phyloP scores from a whole-genome alignment of 106 monocot genomes.

The Dioscorea alata region DNA sequence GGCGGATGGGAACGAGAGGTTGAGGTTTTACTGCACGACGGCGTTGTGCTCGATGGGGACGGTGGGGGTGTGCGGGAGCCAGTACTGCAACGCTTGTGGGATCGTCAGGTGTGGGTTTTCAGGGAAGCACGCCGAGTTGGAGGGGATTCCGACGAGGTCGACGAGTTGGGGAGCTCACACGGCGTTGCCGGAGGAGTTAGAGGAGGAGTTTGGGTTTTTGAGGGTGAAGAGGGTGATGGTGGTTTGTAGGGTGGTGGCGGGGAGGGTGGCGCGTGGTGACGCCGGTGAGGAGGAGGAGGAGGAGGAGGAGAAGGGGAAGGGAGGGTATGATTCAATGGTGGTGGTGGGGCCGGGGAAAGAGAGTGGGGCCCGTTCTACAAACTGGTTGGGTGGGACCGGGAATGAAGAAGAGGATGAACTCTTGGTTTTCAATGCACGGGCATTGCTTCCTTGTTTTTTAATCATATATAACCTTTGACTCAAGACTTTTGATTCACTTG shows the following conservation, averaged over 20 bases:
- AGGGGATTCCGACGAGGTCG: constrained; percentile 44
- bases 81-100: constrained; percentile 46
- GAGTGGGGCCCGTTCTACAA: background rate
- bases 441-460: constrained; percentile 64
- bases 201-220: constrained; percentile 45
- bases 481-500: no score
- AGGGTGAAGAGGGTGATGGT: constrained; percentile 47
- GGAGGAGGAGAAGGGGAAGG: constrained; percentile 4
- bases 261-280: constrained; percentile 20
- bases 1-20: constrained; percentile 74
- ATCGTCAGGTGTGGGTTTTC: constrained; percentile 53
- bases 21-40: constrained; percentile 59
- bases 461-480: constrained; percentile 29
- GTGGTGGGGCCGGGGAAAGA: background rate
- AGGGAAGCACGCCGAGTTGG: constrained; percentile 39
- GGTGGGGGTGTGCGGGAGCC: constrained; percentile 34
- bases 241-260: constrained; percentile 62
- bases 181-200: constrained; percentile 46
- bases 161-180: constrained; percentile 55
- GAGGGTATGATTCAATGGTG: constrained; percentile 32
- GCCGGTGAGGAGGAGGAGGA: background rate
- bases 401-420: constrained; percentile 32
- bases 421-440: constrained; percentile 46
- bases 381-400: background rate
- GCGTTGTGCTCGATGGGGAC: constrained; percentile 30